A percentile compares a stretch with the other conserved stretches of the same genome.
Evolutionary conservation across 805 yeast genomes (phyloP).

Genomic region (Suhomyces sp.): DNA sequence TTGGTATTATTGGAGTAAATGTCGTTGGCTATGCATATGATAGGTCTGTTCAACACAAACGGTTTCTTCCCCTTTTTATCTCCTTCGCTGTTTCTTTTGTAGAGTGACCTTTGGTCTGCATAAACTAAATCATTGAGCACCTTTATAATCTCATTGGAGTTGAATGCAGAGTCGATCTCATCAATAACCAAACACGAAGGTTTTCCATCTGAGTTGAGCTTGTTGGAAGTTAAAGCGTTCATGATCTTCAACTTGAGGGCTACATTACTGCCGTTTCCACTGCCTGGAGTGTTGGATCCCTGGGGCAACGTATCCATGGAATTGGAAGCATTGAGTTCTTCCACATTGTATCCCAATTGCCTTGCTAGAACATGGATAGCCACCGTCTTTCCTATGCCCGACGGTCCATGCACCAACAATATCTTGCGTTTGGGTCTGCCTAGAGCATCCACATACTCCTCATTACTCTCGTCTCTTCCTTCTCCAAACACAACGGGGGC

Average conservation of each 20-base stretch:
- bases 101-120: constrained; percentile 54
- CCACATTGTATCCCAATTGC: constrained; percentile 74
- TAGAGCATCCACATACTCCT: constrained; percentile 21
- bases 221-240: constrained; percentile 57
- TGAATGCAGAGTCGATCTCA: constrained; percentile 66
- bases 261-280: constrained; percentile 19
- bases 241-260: constrained; percentile 35
- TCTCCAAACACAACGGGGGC: constrained; percentile 29
- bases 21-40: constrained; percentile 90
- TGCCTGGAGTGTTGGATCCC: constrained; percentile 11
- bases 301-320: constrained; percentile 37
- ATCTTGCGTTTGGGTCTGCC: constrained; percentile 51
- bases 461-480: constrained; percentile 1
- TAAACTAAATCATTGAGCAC: constrained; percentile 58
- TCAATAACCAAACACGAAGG: constrained; percentile 86
- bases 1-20: constrained; percentile 50
- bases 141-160: constrained; percentile 34
- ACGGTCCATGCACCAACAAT: constrained; percentile 82
- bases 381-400: constrained; percentile 91
- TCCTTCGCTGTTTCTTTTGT: constrained; percentile 1
- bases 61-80: constrained; percentile 22
- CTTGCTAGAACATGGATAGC: constrained; percentile 80
- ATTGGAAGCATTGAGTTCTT: constrained; percentile 77
- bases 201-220: constrained; percentile 62
- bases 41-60: constrained; percentile 65